phyloP scores from a whole-genome alignment of 495 filamentous ascomycete species.

The Patellaria atrata region DNA sequence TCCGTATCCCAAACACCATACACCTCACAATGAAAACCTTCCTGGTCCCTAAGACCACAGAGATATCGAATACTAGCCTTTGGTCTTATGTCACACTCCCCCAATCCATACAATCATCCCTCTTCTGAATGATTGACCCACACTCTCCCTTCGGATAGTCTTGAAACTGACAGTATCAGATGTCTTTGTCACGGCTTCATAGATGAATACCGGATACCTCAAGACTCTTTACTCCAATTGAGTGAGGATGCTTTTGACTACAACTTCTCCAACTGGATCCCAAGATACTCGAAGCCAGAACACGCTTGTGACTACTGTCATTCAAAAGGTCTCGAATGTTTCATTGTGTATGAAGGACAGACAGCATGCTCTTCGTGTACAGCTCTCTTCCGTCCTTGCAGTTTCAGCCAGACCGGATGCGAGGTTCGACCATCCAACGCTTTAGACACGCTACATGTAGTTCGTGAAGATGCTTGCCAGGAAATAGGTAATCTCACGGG shows the following conservation, averaged over 20 bases:
- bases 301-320: slow-evolving; percentile 60
- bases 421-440: slow-evolving; percentile 28
- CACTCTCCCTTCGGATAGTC: too few species aligned
- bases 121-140: slow-evolving; percentile 2
- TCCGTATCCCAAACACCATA: too few species aligned
- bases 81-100: too few species aligned
- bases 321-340: slow-evolving; percentile 56
- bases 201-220: slow-evolving; percentile 10
- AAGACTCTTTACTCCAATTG: not conserved
- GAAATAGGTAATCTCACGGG: slow-evolving; percentile 28
- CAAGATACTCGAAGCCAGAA: slow-evolving; percentile 30
- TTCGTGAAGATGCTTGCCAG: slow-evolving; percentile 35
- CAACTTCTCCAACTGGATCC: slow-evolving; percentile 27
- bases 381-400: slow-evolving; percentile 59
- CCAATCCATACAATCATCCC: not conserved
- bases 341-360: slow-evolving; percentile 52
- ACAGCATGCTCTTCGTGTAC: slow-evolving; percentile 61
- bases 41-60: too few species aligned
- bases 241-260: slow-evolving; percentile 8
- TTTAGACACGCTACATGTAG: slow-evolving; percentile 36
- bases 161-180: too few species aligned
- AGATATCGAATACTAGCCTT: too few species aligned
- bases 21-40: too few species aligned
- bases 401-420: slow-evolving; percentile 34
- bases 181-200: slow-evolving; percentile 21